phyloP scores from a whole-genome alignment of 768 basidiomycete genomes.

The Kwoniella heveanensis region DNA sequence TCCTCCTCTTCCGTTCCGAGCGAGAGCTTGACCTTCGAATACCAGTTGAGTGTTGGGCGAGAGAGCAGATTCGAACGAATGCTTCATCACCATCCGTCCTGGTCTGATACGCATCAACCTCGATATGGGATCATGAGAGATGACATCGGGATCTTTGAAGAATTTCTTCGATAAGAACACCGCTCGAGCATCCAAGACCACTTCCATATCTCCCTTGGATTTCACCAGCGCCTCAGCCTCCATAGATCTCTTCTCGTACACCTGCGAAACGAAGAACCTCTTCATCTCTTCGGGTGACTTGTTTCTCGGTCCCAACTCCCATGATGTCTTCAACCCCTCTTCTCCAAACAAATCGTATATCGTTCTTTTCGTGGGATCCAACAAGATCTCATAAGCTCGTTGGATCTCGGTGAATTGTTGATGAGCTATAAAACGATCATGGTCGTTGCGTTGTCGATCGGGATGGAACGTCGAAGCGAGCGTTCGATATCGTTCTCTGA shows the following conservation, averaged over 20 bases:
- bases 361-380: constrained; percentile 63
- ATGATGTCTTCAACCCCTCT: constrained; percentile 56
- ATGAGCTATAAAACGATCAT: constrained; percentile 64
- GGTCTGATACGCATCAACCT: constrained; percentile 38
- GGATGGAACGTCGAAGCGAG: constrained; percentile 81
- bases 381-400: constrained; percentile 80
- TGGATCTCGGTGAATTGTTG: constrained; percentile 74
- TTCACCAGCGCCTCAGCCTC: constrained; percentile 53
- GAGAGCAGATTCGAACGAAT: constrained; percentile 57
- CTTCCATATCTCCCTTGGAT: constrained; percentile 49
- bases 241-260: constrained; percentile 42
- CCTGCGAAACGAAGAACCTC: constrained; percentile 45
- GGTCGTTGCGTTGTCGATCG: constrained; percentile 72
- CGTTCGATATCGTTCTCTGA: constrained; percentile 71
- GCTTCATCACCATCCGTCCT: constrained; percentile 54
- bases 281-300: constrained; percentile 55
- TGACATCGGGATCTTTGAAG: constrained; percentile 38
- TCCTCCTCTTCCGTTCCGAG: constrained; percentile 53
- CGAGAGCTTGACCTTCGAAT: constrained; percentile 52
- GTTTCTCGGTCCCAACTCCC: constrained; percentile 55
- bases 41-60: constrained; percentile 48
- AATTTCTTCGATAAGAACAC: constrained; percentile 44
- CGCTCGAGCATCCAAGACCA: constrained; percentile 52
- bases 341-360: constrained; percentile 75
- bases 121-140: constrained; percentile 39